Percentiles rank a stretch among this genome's conserved stretches.
phyloP scores from a whole-genome alignment of 495 filamentous ascomycete species.

The Halenospora varia region DNA sequence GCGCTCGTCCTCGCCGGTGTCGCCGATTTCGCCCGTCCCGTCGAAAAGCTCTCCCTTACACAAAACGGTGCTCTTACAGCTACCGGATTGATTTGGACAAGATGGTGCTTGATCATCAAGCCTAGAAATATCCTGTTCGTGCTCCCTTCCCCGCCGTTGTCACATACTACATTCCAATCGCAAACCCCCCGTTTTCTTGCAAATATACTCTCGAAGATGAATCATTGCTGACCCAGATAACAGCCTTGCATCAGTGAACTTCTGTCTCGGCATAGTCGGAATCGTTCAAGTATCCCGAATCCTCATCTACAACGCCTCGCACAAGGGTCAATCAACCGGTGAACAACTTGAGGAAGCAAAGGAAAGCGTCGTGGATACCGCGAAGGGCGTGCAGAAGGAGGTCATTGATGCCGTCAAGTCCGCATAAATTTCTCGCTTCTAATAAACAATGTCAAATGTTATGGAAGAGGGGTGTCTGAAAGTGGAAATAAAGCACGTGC shows the following conservation, averaged over 20 bases:
- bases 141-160: too few relatives aligned
- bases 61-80: constrained; percentile 84
- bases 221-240: background rate
- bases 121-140: constrained; percentile 83
- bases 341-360: constrained; percentile 29
- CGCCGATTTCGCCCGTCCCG: constrained; percentile 88
- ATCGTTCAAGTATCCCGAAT: constrained; percentile 78
- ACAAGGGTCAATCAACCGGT: constrained; percentile 45
- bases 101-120: constrained; percentile 97
- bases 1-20: constrained; percentile 85
- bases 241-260: constrained; percentile 93
- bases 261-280: constrained; percentile 91
- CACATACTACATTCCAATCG: constrained; percentile 3
- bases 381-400: constrained; percentile 37
- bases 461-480: too few relatives aligned
- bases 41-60: constrained; percentile 83
- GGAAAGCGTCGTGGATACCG: constrained; percentile 39
- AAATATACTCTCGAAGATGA: background rate
- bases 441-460: too few relatives aligned
- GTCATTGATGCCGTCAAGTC: constrained; percentile 39
- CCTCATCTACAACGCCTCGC: constrained; percentile 54
- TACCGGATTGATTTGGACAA: constrained; percentile 96
- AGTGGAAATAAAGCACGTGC: background rate
- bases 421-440: constrained; percentile 3
- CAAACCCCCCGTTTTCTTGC: background rate